Base-by-base conservation (phyloP, 805 yeast genomes). In the Monosporozyma siamensis region DNA sequence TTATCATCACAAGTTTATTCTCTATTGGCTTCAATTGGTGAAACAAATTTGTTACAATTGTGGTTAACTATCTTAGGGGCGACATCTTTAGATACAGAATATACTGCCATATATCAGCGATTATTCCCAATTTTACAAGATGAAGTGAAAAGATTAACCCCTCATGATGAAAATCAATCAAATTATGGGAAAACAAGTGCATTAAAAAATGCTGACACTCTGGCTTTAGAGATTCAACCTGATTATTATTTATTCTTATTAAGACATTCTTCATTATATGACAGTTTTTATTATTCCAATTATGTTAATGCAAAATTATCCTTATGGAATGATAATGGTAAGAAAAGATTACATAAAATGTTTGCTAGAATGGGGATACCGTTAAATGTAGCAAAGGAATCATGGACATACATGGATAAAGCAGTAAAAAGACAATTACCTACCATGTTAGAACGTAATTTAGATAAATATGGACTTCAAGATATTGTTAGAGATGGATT, bases 341-440 rank as follows among this genome's bases (percentile, higher is more conserved):
- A 81, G 50, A 87, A 85, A 56, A 75, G 79, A 49, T 67, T 92
- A 40, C 95, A 89, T 58, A 87, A 88, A 53, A 72, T 92, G 75
- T 86, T 92, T 66, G 98, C 98, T 1, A 77, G 83, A 52, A 92
- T 94, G 96, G 98, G 98, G 6, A 82, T 92, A 5, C 81, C 96
- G 0, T 68, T 92, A 38, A 81, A 78, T 5, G 80, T 82, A n/a
- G 92, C 97, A 0, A 82, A 80, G 54, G 95, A 92, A 60, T 79
- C 79, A 43, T 92, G 97, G 97, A 70, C 82, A 21, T 94, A 90
- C 59, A 77, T 90, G 80, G 92, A 87, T 57, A 75, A 84, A 30
- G 71, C 73, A 8, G 69, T 90, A 40, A 94, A 92, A 59, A 77
- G 80, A 44, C 81, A 78, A 47, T 65, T 92, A 20, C 80, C 82